Conservation (phyloP, 2,329 filamentous ascomycete genomes). For the Aspergillus terreus region DNA sequence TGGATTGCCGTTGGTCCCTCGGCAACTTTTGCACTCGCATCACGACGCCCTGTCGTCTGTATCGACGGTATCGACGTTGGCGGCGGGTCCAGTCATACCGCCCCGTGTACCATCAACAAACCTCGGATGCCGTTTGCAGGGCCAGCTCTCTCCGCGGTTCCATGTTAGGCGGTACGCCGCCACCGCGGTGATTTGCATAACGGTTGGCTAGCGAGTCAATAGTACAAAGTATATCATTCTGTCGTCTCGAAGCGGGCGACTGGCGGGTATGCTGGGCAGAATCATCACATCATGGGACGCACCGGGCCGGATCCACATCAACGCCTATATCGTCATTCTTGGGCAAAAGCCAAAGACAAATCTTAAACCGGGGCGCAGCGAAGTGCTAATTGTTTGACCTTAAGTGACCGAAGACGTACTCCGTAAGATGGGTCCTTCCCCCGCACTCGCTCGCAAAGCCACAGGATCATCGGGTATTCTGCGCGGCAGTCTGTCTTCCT, state of each 20-base stretch:
- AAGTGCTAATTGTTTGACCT: too few relatives aligned
- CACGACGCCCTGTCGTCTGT: not conserved
- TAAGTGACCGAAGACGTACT: too few relatives aligned
- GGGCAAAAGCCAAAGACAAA: not conserved
- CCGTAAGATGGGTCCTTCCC: too few relatives aligned
- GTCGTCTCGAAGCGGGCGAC: not conserved
- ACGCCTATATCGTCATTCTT: not conserved
- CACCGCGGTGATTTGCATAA: not conserved
- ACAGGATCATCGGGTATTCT: not conserved
- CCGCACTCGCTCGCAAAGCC: too few relatives aligned
- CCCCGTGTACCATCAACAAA: not conserved
- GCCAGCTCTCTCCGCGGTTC: not conserved
- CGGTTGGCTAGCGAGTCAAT: too few relatives aligned
- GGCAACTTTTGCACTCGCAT: not conserved
- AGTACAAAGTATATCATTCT: not conserved
- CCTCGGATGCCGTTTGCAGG: not conserved
- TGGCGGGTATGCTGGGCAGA: not conserved
- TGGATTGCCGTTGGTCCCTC: not conserved
- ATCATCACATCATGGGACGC: slow-evolving; percentile 1
- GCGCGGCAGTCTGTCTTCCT: slow-evolving; percentile 1
- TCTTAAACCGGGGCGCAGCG: too few relatives aligned
- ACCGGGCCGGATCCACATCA: not conserved
- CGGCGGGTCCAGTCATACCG: too few relatives aligned
- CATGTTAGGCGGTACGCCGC: not conserved
- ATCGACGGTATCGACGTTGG: too few relatives aligned